phyloP scores from a whole-genome alignment of 2,329 filamentous ascomycete species.

The Aspergillus sp. region DNA sequence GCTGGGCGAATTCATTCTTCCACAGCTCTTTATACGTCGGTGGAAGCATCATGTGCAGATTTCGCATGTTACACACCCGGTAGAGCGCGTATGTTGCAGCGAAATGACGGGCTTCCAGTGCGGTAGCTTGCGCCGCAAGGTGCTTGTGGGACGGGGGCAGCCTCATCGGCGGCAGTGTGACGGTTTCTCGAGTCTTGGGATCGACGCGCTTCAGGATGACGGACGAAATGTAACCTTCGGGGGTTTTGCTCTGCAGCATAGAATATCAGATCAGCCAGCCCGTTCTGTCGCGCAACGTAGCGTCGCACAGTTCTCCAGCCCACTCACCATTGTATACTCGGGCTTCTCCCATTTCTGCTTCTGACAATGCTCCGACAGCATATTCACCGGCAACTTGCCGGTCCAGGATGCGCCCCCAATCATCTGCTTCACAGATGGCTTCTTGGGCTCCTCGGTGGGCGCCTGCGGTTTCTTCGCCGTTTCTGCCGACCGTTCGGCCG shows the following conservation, averaged over 20 bases:
- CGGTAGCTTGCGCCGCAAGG: conserved; percentile 70
- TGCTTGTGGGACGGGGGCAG: conserved; percentile 74
- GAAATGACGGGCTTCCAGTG: conserved; percentile 88
- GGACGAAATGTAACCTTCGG: conserved; percentile 73
- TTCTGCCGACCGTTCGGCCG: conserved; percentile 31
- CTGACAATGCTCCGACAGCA: conserved; percentile 91
- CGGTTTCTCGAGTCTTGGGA: conserved; percentile 76
- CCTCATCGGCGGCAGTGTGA: conserved; percentile 75
- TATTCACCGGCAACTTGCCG: conserved; percentile 89
- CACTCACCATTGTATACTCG: conserved; percentile 74
- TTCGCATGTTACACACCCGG: conserved; percentile 90
- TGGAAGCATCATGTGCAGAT: conserved; percentile 89
- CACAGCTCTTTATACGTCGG: conserved; percentile 86
- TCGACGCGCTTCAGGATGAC: conserved; percentile 74
- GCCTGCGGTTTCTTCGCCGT: conserved; percentile 33
- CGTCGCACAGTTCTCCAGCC: background rate
- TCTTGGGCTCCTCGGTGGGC: conserved; percentile 50
- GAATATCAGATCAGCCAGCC: conserved; percentile 11
- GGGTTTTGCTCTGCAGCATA: conserved; percentile 57
- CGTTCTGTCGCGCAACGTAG: background rate
- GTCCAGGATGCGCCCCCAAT: conserved; percentile 97
- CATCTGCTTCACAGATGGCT: conserved; percentile 66
- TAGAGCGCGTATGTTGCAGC: conserved; percentile 90
- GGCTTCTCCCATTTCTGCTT: conserved; percentile 94
- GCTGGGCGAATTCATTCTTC: conserved; percentile 78